Evolutionary conservation across 116 monocot species (phyloP), one percentile per base, ranked within the genome.

Genomic region (Cymodocea nodosa): DNA sequence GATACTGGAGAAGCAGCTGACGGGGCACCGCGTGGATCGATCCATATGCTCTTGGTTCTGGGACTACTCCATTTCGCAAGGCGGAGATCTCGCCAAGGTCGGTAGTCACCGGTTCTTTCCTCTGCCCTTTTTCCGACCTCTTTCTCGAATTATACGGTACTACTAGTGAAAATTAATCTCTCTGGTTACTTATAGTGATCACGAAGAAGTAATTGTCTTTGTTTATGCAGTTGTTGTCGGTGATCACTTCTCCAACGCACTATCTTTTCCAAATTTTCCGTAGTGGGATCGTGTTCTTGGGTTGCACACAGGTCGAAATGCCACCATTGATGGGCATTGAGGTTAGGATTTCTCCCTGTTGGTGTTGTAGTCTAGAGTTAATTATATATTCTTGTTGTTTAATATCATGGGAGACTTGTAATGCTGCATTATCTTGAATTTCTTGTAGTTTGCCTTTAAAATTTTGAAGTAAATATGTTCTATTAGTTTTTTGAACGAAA

Each of bases 1-100:
- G 74, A 90, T 90, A 73, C 75, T 95, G 51, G 95, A 90, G 87
- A 95, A 95, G 69, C 95, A 95, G 74, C 76, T 90, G 81, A 76
- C 79, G 14, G 84, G 76, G 34, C 94, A 87, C 70, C 61, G 77
- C 11, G 90, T 87, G 23, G 90, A 95, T 75, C 85, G 94, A 15
- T 81, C 90, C 59, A 85, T 95, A 64, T 95, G 95, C 71, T 50
- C 62, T 49, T 95, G 95, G 90, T 95, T 90, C 60, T 90, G 95
- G 95, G 81, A 95, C 57, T 79, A 83, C 59, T 65, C 76, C 35
- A 14, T 81, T 24, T 69, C 85, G 52, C 86, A 85, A 65, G 93
- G 81, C 12, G 81, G 86, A 35, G 82, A 90, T 59, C 65, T 77
- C 19, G 79, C 84, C 25, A 82, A 94, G 82, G 90, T 94, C 48